Conservation (phyloP, 1,139 yeast species). For the Pichiaceae sp. region DNA sequence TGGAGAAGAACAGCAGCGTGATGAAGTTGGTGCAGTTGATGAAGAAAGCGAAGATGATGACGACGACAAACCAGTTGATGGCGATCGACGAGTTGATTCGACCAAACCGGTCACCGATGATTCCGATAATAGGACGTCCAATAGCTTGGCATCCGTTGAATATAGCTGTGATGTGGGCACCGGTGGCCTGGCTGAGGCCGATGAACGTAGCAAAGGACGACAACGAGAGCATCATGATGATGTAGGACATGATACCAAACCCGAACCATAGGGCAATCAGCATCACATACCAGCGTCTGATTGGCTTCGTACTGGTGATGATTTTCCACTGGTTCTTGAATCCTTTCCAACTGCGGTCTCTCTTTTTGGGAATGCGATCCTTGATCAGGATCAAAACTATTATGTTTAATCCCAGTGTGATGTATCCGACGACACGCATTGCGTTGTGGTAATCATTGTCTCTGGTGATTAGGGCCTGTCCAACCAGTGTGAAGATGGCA, state of each 20-base stretch:
- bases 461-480: constrained; percentile 32
- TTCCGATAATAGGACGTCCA: constrained; percentile 47
- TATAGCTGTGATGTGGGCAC: constrained; percentile 41
- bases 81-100: constrained; percentile 28
- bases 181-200: constrained; percentile 39
- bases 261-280: constrained; percentile 33
- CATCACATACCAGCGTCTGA: constrained; percentile 25
- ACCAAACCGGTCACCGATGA: constrained; percentile 39
- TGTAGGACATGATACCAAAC: constrained; percentile 25
- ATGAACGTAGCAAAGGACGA: constrained; percentile 42
- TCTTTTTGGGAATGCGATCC: constrained; percentile 24
- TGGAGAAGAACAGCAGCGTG: constrained; percentile 1
- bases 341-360: not conserved
- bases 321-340: not conserved
- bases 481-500: constrained; percentile 33
- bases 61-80: constrained; percentile 1
- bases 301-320: constrained; percentile 20
- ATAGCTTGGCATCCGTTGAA: constrained; percentile 45
- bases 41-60: constrained; percentile 3
- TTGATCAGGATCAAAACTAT: constrained; percentile 32
- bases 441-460: constrained; percentile 46
- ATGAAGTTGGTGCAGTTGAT: constrained; percentile 2
- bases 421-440: constrained; percentile 37
- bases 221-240: constrained; percentile 40
- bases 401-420: constrained; percentile 30